phyloP scores from a whole-genome alignment of 306 rosid species.

The Bauhinia variegata region DNA sequence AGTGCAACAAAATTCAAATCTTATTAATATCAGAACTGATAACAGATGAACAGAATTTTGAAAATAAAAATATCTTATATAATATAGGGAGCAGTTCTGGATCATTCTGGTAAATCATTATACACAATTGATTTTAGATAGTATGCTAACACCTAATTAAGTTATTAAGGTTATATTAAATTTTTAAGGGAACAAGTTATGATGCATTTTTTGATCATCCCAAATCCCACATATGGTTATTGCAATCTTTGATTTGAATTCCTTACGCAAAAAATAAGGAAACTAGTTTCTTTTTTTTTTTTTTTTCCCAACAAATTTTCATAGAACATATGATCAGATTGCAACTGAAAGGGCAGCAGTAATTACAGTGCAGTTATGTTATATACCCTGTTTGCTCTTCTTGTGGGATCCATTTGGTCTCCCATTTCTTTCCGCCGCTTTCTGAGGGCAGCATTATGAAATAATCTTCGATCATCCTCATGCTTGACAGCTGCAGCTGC shows the following conservation, averaged over 20 bases:
- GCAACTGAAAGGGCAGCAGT: constrained; percentile 11
- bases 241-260: constrained; percentile 10
- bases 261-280: constrained; percentile 2
- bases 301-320: no score
- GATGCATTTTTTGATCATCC: neutral
- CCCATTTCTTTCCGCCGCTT: constrained; percentile 95
- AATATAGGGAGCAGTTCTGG: constrained; percentile 19
- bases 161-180: constrained; percentile 15
- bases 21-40: neutral
- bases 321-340: constrained; percentile 21
- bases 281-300: neutral
- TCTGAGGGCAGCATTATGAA: constrained; percentile 86
- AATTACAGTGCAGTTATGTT: constrained; percentile 26
- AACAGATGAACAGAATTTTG: constrained; percentile 15
- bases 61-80: neutral
- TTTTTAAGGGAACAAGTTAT: neutral
- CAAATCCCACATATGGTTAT: constrained; percentile 1
- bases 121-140: neutral
- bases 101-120: constrained; percentile 16
- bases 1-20: constrained; percentile 3
- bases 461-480: constrained; percentile 90
- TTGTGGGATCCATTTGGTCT: constrained; percentile 71
- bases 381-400: constrained; percentile 82
- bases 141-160: neutral
- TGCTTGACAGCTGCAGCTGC: constrained; percentile 93